These are phyloP conservation scores for Vitis rupestris DNA, from an alignment of 164 flowering plant genomes.

Conservation along the genomic window DNA sequence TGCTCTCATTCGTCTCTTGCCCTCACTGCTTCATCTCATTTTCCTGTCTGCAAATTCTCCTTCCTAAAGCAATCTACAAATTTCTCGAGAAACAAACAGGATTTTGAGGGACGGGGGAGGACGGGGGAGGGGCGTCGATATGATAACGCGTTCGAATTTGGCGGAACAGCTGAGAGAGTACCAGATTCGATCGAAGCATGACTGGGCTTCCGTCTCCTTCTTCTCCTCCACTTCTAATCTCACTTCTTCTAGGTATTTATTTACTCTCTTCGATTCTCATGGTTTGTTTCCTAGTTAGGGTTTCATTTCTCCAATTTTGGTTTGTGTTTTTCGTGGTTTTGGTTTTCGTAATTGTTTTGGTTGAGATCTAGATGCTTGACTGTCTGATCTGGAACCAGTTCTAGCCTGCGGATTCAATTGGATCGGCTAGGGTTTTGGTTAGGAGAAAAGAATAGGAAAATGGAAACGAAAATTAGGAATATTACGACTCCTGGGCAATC, in stretches of 20 bases:
- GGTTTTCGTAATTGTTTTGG: too few relatives aligned
- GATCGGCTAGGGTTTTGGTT: too few relatives aligned
- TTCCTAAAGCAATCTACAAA: background rate
- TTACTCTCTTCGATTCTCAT: background rate
- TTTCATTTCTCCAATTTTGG: background rate
- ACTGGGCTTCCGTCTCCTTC: conserved; percentile 88
- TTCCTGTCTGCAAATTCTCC: conserved; percentile 13
- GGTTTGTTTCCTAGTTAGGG: background rate
- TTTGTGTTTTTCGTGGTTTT: too few relatives aligned
- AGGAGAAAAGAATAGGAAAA: too few relatives aligned
- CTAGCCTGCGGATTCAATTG: too few relatives aligned
- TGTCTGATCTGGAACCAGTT: too few relatives aligned
- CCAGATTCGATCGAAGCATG: conserved; percentile 92
- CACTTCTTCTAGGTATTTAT: conserved; percentile 50
- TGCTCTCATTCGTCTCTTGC: background rate
- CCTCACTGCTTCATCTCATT: background rate
- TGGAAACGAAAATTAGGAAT: too few relatives aligned
- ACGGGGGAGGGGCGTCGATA: conserved; percentile 17
- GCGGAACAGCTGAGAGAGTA: conserved; percentile 92
- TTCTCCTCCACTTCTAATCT: conserved; percentile 71
- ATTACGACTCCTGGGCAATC: too few relatives aligned
- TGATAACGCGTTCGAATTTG: conserved; percentile 91
- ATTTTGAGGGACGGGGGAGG: conserved; percentile 11
- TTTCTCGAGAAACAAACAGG: conserved; percentile 8
- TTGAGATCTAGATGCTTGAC: too few relatives aligned